Percentiles rank a stretch among this genome's conserved stretches.
phyloP scores from a whole-genome alignment of 2,329 filamentous ascomycete genomes.

The Aschersonia sp. region DNA sequence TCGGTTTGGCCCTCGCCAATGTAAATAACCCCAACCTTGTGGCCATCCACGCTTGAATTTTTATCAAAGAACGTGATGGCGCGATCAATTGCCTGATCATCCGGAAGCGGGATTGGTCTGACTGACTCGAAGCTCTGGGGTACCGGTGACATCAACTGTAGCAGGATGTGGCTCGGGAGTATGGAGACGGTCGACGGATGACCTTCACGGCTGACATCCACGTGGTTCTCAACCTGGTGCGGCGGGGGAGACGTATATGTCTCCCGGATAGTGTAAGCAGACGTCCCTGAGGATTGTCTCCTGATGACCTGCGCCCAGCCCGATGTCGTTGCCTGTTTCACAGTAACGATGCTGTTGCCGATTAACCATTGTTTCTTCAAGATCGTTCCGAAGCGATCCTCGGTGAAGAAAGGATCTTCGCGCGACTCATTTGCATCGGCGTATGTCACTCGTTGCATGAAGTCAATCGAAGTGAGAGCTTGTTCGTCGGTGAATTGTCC shows the following conservation, averaged over 20 bases:
- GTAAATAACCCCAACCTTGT: conserved; percentile 92
- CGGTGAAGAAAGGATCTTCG: conserved; percentile 50
- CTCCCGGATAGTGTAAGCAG: conserved; percentile 44
- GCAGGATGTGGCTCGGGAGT: conserved; percentile 59
- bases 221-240: conserved; percentile 35
- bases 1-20: conserved; percentile 74
- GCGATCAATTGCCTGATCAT: conserved; percentile 53
- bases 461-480: conserved; percentile 83
- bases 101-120: conserved; percentile 63
- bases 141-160: conserved; percentile 52
- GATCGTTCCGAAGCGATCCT: conserved; percentile 50
- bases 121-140: conserved; percentile 42
- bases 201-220: conserved; percentile 33
- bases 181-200: conserved; percentile 44
- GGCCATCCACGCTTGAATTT: conserved; percentile 80
- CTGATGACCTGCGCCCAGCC: conserved; percentile 60
- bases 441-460: conserved; percentile 81
- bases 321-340: conserved; percentile 53
- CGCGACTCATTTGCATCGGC: conserved; percentile 71
- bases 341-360: conserved; percentile 59
- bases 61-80: conserved; percentile 74
- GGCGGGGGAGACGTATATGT: conserved; percentile 42
- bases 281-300: conserved; percentile 55
- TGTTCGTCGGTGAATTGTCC: conserved; percentile 73
- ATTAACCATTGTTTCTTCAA: conserved; percentile 56